Evolutionary conservation across 2,329 filamentous ascomycete genomes (phyloP).

Genomic region (Xylaria digitata): DNA sequence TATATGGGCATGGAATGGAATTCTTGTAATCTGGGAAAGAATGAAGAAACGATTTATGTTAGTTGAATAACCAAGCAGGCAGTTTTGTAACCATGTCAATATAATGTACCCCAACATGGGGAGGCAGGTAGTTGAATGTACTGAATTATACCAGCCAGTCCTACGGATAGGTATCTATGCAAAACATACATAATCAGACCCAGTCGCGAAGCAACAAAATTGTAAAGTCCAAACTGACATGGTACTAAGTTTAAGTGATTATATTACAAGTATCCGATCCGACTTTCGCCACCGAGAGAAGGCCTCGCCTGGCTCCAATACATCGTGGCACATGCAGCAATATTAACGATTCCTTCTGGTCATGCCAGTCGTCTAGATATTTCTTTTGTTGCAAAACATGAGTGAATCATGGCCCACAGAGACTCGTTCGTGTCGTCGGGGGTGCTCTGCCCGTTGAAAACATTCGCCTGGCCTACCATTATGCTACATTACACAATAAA

Average conservation of each 20-base stretch:
- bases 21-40: too few species aligned
- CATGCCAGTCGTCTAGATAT: slow-evolving; percentile 26
- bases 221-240: slow-evolving; percentile 5
- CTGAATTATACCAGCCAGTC: too few species aligned
- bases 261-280: slow-evolving; percentile 33
- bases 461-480: slow-evolving; percentile 24
- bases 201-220: neutral
- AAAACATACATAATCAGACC: neutral
- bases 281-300: slow-evolving; percentile 17
- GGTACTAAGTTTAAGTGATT: slow-evolving; percentile 26
- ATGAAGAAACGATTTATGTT: too few species aligned
- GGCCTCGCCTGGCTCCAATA: slow-evolving; percentile 22
- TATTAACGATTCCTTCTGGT: slow-evolving; percentile 13
- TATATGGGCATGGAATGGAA: too few species aligned
- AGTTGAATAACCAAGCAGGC: too few species aligned
- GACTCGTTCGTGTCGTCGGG: slow-evolving; percentile 24
- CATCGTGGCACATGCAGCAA: slow-evolving; percentile 31
- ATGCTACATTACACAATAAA: slow-evolving; percentile 39
- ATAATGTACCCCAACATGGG: too few species aligned
- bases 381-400: slow-evolving; percentile 15
- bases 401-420: slow-evolving; percentile 22
- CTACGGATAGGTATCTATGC: neutral
- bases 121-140: too few species aligned
- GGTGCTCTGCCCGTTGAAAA: slow-evolving; percentile 15
- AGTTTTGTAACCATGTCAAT: too few species aligned